These are phyloP conservation scores for Exobasidium rhododendri DNA, from an alignment of 1,284 basidiomycete genomes.

Conservation along the genomic window DNA sequence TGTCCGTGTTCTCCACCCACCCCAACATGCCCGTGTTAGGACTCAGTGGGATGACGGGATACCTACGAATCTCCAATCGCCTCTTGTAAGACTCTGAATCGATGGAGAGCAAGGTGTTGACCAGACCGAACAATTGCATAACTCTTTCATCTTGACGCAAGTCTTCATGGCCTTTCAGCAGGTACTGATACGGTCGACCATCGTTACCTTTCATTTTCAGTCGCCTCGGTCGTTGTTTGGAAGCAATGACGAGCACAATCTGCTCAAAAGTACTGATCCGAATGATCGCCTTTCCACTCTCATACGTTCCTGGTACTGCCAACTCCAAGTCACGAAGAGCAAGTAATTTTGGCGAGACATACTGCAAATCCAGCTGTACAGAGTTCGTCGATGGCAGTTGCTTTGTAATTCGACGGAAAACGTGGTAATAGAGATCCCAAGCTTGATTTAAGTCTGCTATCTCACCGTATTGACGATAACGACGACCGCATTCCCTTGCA, in stretches of 20 bases:
- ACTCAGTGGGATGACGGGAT: conserved; percentile 89
- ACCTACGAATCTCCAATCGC: conserved; percentile 88
- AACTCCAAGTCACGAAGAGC: conserved; percentile 85
- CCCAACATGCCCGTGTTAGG: conserved; percentile 93
- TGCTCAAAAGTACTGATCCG: conserved; percentile 68
- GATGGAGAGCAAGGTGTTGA: conserved; percentile 88
- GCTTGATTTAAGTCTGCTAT: conserved; percentile 86
- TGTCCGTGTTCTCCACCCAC: conserved; percentile 96
- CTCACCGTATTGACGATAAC: conserved; percentile 83
- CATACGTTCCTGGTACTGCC: conserved; percentile 94
- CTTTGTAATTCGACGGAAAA: conserved; percentile 95
- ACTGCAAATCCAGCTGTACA: conserved; percentile 79
- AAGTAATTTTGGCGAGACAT: conserved; percentile 88
- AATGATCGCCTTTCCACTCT: conserved; percentile 80
- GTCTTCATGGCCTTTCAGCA: conserved; percentile 97
- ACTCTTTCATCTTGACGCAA: conserved; percentile 97
- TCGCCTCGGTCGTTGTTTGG: conserved; percentile 95
- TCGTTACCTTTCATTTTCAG: conserved; percentile 86
- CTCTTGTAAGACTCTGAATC: conserved; percentile 96
- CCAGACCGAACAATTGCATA: conserved; percentile 97
- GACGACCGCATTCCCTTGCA: conserved; percentile 85
- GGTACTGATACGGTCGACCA: conserved; percentile 87
- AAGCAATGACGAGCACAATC: conserved; percentile 73
- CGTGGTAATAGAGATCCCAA: conserved; percentile 98
- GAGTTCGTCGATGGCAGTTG: conserved; percentile 84